Base-by-base conservation (phyloP, 2,329 filamentous ascomycete genomes). In the Apiospora arundinis region DNA sequence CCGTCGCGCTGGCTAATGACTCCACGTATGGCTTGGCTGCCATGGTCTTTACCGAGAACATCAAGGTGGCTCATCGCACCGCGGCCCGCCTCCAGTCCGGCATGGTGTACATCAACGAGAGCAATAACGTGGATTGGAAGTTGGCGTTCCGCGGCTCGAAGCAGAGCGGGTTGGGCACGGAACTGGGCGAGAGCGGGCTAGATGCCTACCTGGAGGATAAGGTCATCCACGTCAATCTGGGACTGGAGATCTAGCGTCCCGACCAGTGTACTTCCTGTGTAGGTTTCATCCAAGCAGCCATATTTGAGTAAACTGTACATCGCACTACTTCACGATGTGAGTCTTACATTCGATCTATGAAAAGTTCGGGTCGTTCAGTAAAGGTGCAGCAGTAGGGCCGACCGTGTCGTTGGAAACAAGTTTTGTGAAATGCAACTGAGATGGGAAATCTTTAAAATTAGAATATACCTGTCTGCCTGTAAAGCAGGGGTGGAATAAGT, bases 31-130 rank as follows among this genome's bases (percentile, higher is more conserved):
- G 94, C 78, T 90, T 97, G 63, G 94, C 93, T 72, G 92, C 94
- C 70, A 94, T 93, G 74, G 88, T 97, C 60, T 93, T 96, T 88
- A 97, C 94, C 78, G 91, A 84, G 77, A 90, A 95, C 84, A 86
- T 97, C 81, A 94, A 93, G 88, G 95, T 92, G 0, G 93, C 93
- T 77, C 89, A 96, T 80, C 90, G 93, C 72, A 92, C 95, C 71
- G 91, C 91, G 81, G 95, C 95, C 81, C 85, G 84, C 14, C 85
- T 97, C 78, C 89, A 88, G 81, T 94, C 94, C 46, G 94, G 92
- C 74, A 89, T 87, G 56, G 86, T 89, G 73, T 90, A 88, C 87
- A 86, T 89, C 73, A 87, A 91, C 75, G 67, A 69, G 66, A 86
- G 95, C 84, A 97, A 96, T 83, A 84, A 52, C 2, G 42, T 45